Percentiles rank a stretch among this genome's conserved stretches.
Evolutionary conservation across 106 monocot genomes (phyloP).

Genomic region (Ottelia alismoides): DNA sequence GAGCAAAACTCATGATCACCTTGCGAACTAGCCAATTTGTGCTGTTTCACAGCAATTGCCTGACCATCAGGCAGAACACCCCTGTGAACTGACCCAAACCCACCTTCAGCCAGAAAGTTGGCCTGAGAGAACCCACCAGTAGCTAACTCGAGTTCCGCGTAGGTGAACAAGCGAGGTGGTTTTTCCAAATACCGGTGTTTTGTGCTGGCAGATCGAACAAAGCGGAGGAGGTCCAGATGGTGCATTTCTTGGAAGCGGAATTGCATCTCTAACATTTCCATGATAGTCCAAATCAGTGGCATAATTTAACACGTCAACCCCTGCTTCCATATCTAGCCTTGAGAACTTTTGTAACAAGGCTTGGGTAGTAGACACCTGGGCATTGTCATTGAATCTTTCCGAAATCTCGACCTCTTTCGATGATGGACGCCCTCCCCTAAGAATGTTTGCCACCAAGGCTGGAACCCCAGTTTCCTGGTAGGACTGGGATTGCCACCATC

Average conservation of each 20-base stretch:
- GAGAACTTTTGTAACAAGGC: slow-evolving; percentile 12
- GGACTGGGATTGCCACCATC: slow-evolving; percentile 5
- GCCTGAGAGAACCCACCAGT: slow-evolving; percentile 20
- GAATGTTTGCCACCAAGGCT: slow-evolving; percentile 9
- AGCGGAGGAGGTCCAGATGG: slow-evolving; percentile 18
- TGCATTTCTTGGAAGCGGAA: slow-evolving; percentile 9
- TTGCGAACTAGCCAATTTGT: slow-evolving; percentile 25
- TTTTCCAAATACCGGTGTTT: slow-evolving; percentile 25
- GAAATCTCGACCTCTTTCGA: slow-evolving; percentile 1
- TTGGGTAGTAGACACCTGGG: slow-evolving; percentile 6
- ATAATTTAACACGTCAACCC: neutral
- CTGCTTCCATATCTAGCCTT: slow-evolving; percentile 9
- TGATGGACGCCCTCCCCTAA: neutral
- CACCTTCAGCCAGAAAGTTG: slow-evolving; percentile 27
- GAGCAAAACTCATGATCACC: slow-evolving; percentile 26
- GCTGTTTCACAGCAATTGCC: slow-evolving; percentile 22
- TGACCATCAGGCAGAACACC: slow-evolving; percentile 20
- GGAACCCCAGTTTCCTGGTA: neutral
- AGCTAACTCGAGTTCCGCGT: slow-evolving; percentile 18
- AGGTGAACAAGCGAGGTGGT: slow-evolving; percentile 18
- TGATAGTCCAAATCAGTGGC: slow-evolving; percentile 3
- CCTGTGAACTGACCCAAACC: slow-evolving; percentile 22
- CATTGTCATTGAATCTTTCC: neutral
- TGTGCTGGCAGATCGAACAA: slow-evolving; percentile 21
- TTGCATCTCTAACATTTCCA: slow-evolving; percentile 11